A percentile compares a stretch with the other conserved stretches of the same genome.
phyloP scores from a whole-genome alignment of 176 grass and related monocot species.

The Lolium rigidum region DNA sequence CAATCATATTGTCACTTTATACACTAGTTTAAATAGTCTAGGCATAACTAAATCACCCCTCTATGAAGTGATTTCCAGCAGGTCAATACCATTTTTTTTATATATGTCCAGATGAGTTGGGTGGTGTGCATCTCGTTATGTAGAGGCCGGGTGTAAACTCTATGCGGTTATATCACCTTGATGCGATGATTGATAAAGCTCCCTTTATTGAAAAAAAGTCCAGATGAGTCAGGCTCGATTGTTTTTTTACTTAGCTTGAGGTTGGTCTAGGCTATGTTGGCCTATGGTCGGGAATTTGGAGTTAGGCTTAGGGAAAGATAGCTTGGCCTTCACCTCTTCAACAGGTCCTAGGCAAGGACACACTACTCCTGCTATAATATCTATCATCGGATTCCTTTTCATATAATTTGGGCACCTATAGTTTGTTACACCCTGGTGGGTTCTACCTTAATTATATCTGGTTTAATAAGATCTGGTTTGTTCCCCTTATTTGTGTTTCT shows the following conservation, averaged over 20 bases:
- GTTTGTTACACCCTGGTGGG: neutral
- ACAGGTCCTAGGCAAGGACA: neutral
- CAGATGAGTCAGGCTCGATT: neutral
- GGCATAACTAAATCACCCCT: neutral
- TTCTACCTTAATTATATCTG: neutral
- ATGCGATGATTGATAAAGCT: neutral
- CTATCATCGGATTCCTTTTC: neutral
- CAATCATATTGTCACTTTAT: neutral
- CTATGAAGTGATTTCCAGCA: neutral
- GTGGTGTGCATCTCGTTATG: neutral
- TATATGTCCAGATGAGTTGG: neutral
- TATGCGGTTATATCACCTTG: neutral
- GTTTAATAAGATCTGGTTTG: neutral
- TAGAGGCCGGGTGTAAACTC: neutral
- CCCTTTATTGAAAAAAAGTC: neutral
- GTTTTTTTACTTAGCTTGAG: neutral
- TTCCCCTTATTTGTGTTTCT: neutral
- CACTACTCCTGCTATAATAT: neutral
- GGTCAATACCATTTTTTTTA: neutral
- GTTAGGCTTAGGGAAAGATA: neutral
- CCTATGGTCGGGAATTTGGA: neutral
- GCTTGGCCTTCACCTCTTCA: neutral
- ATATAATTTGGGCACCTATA: neutral
- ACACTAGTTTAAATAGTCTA: slow-evolving; percentile 12
- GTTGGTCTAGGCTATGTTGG: neutral